A percentile compares a stretch with the other conserved stretches of the same genome.
Conservation (phyloP, 306 rosid genomes). For the Lagenaria siceraria region DNA sequence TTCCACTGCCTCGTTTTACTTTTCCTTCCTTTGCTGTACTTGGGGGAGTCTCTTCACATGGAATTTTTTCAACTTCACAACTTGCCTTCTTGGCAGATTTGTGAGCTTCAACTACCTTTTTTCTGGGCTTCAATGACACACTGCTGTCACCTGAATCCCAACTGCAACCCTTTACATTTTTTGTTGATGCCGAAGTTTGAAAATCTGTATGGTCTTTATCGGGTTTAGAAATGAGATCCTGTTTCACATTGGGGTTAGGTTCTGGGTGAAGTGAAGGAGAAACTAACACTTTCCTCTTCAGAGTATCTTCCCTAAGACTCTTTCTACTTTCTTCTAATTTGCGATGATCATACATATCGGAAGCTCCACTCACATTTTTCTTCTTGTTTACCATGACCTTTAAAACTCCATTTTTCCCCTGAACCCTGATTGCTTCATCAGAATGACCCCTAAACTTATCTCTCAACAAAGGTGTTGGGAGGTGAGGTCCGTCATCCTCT, state of each 20-base stretch:
- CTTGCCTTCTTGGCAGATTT: conserved; percentile 32
- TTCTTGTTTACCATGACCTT: conserved; percentile 82
- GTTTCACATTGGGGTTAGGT: conserved; percentile 32
- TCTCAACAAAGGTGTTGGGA: conserved; percentile 24
- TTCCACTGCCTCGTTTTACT: conserved; percentile 78
- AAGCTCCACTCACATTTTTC: conserved; percentile 29
- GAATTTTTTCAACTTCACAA: conserved; percentile 45
- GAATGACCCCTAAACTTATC: conserved; percentile 42
- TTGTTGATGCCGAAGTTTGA: conserved; percentile 40
- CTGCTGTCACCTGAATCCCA: conserved; percentile 60
- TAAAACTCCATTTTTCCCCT: conserved; percentile 92
- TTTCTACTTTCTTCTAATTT: conserved; percentile 40
- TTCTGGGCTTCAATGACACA: conserved; percentile 44
- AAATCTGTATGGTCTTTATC: conserved; percentile 33
- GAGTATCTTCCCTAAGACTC: conserved; percentile 35
- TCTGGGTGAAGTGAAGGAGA: conserved; percentile 29
- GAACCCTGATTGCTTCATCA: conserved; percentile 72
- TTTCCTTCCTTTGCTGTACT: conserved; percentile 47
- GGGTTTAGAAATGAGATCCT: conserved; percentile 25
- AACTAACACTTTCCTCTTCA: conserved; percentile 29
- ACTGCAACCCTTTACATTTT: conserved; percentile 34
- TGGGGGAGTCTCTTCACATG: conserved; percentile 38
- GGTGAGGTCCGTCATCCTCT: conserved; percentile 33
- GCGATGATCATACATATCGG: conserved; percentile 26
- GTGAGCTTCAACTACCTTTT: conserved; percentile 29